Conservation (phyloP, 1,284 basidiomycete species). For the Crucibulum parvulum region DNA sequence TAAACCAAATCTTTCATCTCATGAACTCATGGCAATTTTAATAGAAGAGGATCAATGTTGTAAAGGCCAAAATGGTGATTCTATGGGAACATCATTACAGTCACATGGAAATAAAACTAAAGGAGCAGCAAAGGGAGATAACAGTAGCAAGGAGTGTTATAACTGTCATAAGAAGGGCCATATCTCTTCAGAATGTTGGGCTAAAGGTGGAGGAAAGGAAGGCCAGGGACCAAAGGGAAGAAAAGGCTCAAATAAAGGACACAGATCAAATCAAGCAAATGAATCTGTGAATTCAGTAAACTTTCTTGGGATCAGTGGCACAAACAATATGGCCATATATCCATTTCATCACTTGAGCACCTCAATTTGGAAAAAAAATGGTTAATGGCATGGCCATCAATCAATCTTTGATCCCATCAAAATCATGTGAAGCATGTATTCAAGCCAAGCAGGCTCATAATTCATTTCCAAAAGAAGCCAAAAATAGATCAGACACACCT, state of each 20-base stretch:
- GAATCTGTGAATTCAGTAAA: neutral
- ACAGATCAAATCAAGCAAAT: too few species aligned
- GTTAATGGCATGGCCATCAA: conserved; percentile 23
- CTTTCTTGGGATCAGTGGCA: conserved; percentile 27
- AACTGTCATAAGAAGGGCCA: conserved; percentile 24
- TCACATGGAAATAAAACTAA: neutral
- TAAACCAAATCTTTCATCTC: neutral
- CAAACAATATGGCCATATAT: conserved; percentile 19
- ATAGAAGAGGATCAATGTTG: neutral
- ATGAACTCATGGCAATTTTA: neutral
- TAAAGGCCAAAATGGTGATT: neutral
- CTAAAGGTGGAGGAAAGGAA: conserved; percentile 34
- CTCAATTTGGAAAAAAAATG: conserved; percentile 10
- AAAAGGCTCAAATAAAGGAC: too few species aligned
- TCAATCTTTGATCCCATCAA: conserved; percentile 20
- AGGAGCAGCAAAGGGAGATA: conserved; percentile 3
- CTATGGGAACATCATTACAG: neutral
- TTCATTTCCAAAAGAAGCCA: conserved; percentile 11
- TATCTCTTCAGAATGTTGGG: conserved; percentile 18
- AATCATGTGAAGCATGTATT: conserved; percentile 12
- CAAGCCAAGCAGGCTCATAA: conserved; percentile 9
- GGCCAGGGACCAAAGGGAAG: conserved; percentile 11
- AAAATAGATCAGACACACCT: conserved; percentile 2
- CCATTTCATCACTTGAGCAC: conserved; percentile 12
- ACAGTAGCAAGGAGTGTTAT: conserved; percentile 11